Conservation (phyloP, 805 yeast genomes). For the Ogataea wickerhamii region DNA sequence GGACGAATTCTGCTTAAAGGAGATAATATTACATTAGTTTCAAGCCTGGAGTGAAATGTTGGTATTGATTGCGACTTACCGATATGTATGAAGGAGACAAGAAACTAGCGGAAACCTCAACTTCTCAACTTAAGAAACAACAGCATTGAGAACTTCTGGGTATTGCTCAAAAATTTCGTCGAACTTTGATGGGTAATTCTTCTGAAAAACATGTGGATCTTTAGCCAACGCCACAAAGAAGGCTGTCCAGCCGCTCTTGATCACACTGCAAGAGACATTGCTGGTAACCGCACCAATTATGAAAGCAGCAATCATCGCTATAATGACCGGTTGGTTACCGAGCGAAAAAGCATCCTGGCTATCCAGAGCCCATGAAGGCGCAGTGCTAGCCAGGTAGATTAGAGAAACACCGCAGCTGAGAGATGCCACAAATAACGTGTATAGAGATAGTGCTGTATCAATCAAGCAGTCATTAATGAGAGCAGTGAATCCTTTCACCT, state of each 20-base stretch:
- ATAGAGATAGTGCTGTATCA: slow-evolving; percentile 69
- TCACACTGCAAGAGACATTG: slow-evolving; percentile 62
- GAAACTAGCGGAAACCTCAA: too few species aligned
- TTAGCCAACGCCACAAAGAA: slow-evolving; percentile 80
- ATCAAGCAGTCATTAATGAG: slow-evolving; percentile 79
- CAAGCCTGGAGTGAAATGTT: slow-evolving; percentile 25
- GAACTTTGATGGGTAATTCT: slow-evolving; percentile 58
- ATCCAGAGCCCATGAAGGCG: slow-evolving; percentile 55
- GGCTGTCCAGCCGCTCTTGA: slow-evolving; percentile 76
- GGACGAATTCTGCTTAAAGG: slow-evolving; percentile 87
- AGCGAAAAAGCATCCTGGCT: slow-evolving; percentile 19
- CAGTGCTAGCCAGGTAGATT: slow-evolving; percentile 61
- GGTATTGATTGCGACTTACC: too few species aligned
- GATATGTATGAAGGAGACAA: too few species aligned
- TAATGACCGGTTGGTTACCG: slow-evolving; percentile 45
- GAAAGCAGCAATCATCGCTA: slow-evolving; percentile 33
- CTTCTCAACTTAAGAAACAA: neutral
- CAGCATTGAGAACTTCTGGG: slow-evolving; percentile 19
- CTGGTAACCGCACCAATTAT: slow-evolving; percentile 70
- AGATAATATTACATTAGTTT: slow-evolving; percentile 82
- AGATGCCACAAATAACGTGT: slow-evolving; percentile 60
- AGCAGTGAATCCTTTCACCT: slow-evolving; percentile 79
- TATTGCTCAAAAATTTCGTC: slow-evolving; percentile 25
- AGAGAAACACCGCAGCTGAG: slow-evolving; percentile 48
- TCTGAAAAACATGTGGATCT: slow-evolving; percentile 79